These are phyloP conservation scores for Boletus semigastroideus DNA, from an alignment of 1,284 basidiomycete species.

Conservation along the genomic window DNA sequence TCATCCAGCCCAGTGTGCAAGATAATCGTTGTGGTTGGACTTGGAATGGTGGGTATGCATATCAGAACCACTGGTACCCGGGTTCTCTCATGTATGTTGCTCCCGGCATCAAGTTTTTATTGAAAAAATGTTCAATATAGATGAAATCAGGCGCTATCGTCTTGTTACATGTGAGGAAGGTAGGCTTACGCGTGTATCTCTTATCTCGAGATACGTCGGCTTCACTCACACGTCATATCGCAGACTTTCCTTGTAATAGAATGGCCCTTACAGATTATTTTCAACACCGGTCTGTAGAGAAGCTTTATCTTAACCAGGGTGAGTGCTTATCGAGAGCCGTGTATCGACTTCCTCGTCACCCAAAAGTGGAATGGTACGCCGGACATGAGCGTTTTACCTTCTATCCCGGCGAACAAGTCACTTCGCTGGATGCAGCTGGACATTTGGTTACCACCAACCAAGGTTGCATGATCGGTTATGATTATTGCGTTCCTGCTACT, in stretches of 20 bases:
- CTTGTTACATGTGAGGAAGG: conserved; percentile 66
- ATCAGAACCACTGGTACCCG: not conserved
- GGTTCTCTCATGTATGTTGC: conserved; percentile 11
- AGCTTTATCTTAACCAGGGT: conserved; percentile 64
- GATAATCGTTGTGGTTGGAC: conserved; percentile 54
- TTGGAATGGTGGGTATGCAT: conserved; percentile 60
- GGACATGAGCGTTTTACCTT: conserved; percentile 54
- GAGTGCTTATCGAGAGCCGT: conserved; percentile 8
- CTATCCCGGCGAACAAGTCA: conserved; percentile 55
- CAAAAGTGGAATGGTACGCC: conserved; percentile 56
- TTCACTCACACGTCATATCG: not conserved
- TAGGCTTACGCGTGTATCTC: conserved; percentile 16
- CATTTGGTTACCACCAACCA: conserved; percentile 50
- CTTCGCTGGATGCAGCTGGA: conserved; percentile 43
- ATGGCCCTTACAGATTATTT: conserved; percentile 68
- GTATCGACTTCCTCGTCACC: not conserved
- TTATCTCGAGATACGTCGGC: conserved; percentile 11
- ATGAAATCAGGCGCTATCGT: conserved; percentile 48
- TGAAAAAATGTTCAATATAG: conserved; percentile 62
- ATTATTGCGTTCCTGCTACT: conserved; percentile 68
- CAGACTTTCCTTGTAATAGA: conserved; percentile 45
- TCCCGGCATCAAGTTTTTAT: conserved; percentile 50
- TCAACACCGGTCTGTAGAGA: conserved; percentile 60
- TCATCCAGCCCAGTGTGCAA: not conserved
- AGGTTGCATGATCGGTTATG: conserved; percentile 52